These are phyloP conservation scores for Pisolithus microcarpus DNA, from an alignment of 768 basidiomycete species.

Conservation along the genomic window DNA sequence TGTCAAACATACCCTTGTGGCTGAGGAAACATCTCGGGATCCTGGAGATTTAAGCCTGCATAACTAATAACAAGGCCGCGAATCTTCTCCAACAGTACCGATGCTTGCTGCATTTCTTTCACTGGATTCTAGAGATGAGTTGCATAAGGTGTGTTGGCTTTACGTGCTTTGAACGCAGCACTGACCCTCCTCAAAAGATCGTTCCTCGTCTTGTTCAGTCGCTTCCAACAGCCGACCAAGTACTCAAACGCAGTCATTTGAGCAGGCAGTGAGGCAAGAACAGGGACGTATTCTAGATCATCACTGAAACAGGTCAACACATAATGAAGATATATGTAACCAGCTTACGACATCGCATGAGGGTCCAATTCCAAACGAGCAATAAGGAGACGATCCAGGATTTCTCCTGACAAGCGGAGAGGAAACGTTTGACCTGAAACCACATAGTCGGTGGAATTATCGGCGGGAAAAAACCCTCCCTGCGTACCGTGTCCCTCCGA, in stretches of 20 bases:
- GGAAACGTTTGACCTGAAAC: conserved; percentile 21
- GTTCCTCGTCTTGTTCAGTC: conserved; percentile 52
- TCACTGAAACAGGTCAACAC: conserved; percentile 35
- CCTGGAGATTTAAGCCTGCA: conserved; percentile 81
- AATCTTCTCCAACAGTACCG: conserved; percentile 61
- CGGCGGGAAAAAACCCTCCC: not conserved
- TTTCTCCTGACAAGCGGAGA: conserved; percentile 45
- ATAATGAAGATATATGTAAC: conserved; percentile 4
- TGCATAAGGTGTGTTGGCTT: conserved; percentile 30
- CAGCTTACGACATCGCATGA: conserved; percentile 56
- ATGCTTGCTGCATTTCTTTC: conserved; percentile 52
- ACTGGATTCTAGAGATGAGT: conserved; percentile 41
- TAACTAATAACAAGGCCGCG: conserved; percentile 85
- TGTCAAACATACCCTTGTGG: conserved; percentile 53
- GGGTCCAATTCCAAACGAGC: conserved; percentile 79
- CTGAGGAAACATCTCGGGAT: conserved; percentile 92
- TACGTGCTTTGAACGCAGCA: not conserved
- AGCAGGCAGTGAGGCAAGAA: conserved; percentile 69
- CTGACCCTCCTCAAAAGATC: conserved; percentile 59
- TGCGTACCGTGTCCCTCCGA: conserved; percentile 46
- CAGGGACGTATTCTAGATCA: conserved; percentile 67
- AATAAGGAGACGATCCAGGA: conserved; percentile 76
- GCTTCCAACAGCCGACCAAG: conserved; percentile 86
- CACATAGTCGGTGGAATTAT: not conserved
- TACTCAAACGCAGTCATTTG: conserved; percentile 85